phyloP scores from a whole-genome alignment of 192 early-diverging fungal genomes.

The Cladochytrium replicatum region DNA sequence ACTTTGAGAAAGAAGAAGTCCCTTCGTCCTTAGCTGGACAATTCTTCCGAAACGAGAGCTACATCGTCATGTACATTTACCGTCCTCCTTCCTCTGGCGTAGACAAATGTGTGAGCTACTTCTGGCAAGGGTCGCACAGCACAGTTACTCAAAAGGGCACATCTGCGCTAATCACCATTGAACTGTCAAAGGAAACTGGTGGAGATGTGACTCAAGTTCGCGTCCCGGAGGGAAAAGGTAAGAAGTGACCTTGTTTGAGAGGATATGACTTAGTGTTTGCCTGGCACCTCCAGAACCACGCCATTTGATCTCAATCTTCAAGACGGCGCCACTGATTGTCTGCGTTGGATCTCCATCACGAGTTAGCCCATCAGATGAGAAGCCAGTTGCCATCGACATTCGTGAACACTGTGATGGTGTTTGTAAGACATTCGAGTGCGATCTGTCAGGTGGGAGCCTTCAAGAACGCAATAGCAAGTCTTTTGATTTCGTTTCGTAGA shows the following conservation, averaged over 20 bases:
- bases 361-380: no score
- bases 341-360: no score
- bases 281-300: no score
- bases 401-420: constrained; percentile 1
- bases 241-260: neutral
- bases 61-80: constrained; percentile 24
- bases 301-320: no score
- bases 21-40: neutral
- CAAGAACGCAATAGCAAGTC: neutral
- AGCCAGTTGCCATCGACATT: constrained; percentile 5
- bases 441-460: neutral
- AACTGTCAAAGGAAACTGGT: constrained; percentile 14
- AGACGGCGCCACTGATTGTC: no score
- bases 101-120: constrained; percentile 24
- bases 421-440: constrained; percentile 6
- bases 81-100: constrained; percentile 7
- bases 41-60: constrained; percentile 23
- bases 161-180: constrained; percentile 24
- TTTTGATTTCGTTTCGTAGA: no score
- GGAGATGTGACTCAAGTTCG: constrained; percentile 20
- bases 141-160: constrained; percentile 28
- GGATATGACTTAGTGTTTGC: no score
- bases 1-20: constrained; percentile 12
- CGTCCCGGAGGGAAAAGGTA: constrained; percentile 31
- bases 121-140: constrained; percentile 29